Evolutionary conservation across 345 rosid species (phyloP).

Genomic region (Rhodamnia argentea): DNA sequence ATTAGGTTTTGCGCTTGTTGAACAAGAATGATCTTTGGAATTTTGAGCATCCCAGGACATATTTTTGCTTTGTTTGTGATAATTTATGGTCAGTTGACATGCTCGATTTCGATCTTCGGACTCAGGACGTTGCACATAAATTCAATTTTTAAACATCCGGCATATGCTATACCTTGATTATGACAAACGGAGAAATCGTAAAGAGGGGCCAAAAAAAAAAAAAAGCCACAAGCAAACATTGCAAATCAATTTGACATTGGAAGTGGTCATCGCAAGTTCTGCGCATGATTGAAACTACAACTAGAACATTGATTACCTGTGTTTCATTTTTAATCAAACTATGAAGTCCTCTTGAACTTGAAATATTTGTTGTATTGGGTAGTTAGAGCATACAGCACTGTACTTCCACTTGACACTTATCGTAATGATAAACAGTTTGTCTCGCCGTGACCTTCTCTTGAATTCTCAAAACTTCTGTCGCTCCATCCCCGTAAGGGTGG

Average conservation of each 20-base stretch:
- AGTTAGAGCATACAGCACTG: neutral
- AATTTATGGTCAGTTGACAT: neutral
- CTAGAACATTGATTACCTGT: neutral
- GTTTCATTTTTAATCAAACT: neutral
- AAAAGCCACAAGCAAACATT: neutral
- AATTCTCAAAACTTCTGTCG: no score
- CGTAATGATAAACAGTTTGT: no score
- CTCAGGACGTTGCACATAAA: neutral
- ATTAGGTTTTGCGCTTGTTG: neutral
- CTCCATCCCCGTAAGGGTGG: no score
- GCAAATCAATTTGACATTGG: neutral
- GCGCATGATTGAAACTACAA: neutral
- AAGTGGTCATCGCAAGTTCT: neutral
- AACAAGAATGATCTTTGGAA: neutral
- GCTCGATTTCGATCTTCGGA: neutral
- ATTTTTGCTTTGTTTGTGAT: neutral
- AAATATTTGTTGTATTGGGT: neutral
- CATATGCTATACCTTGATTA: neutral
- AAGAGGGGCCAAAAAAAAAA: no score
- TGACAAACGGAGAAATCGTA: neutral
- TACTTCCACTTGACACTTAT: no score
- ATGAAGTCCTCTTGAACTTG: neutral
- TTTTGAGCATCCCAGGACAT: neutral
- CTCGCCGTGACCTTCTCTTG: no score
- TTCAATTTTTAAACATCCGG: neutral